A percentile compares a stretch with the other conserved stretches of the same genome.
Conservation (phyloP, 2,329 filamentous ascomycete species). For the Cryphonectria parasitica region DNA sequence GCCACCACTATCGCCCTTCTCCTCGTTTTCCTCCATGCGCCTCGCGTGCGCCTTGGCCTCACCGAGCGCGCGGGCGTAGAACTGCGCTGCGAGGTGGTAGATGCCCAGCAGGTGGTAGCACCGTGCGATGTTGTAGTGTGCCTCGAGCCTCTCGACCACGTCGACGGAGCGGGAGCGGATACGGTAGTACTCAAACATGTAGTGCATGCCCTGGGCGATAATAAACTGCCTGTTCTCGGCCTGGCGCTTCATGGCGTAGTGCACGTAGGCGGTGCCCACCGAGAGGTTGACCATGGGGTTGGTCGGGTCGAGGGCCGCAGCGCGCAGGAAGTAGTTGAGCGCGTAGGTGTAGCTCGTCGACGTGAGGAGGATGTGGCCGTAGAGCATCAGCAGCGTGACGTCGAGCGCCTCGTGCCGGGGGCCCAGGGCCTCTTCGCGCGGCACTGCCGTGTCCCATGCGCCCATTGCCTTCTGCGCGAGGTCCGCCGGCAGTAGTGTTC, state of each 20-base stretch:
- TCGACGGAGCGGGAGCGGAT: slow-evolving; percentile 47
- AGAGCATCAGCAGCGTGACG: slow-evolving; percentile 80
- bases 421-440: slow-evolving; percentile 38
- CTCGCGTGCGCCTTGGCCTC: slow-evolving; percentile 38
- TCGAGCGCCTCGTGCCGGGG: slow-evolving; percentile 57
- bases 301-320: slow-evolving; percentile 71
- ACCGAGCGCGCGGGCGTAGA: slow-evolving; percentile 62
- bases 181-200: slow-evolving; percentile 75
- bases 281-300: slow-evolving; percentile 82
- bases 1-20: neutral
- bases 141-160: slow-evolving; percentile 66
- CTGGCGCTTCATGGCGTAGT: slow-evolving; percentile 87
- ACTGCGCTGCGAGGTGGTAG: slow-evolving; percentile 70
- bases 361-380: slow-evolving; percentile 86
- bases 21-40: slow-evolving; percentile 14
- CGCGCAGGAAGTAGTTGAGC: slow-evolving; percentile 80
- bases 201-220: slow-evolving; percentile 81
- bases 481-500: slow-evolving; percentile 58
- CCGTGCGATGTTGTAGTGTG: slow-evolving; percentile 79
- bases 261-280: slow-evolving; percentile 82
- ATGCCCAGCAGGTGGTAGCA: slow-evolving; percentile 78
- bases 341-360: slow-evolving; percentile 84
- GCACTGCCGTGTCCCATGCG: slow-evolving; percentile 30
- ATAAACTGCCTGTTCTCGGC: slow-evolving; percentile 88
- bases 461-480: slow-evolving; percentile 46